Evolutionary conservation across 2,329 filamentous ascomycete species (phyloP), one percentile per base, ranked within the genome.

Genomic region (Bipolaris bicolor): DNA sequence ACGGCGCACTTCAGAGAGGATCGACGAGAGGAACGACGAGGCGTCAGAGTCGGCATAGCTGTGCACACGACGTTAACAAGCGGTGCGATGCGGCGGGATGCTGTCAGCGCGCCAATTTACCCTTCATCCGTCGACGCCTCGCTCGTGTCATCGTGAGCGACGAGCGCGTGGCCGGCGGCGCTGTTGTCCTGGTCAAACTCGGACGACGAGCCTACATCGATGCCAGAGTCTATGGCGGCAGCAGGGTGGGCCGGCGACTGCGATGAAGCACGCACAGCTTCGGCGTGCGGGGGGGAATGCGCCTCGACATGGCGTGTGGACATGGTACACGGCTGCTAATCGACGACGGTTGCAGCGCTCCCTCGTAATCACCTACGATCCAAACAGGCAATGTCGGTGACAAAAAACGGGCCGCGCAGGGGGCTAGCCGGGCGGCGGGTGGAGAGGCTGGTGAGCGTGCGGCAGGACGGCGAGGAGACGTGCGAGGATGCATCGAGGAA

Each of bases 11-110:
- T 66, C 63, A 7, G 66, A 67, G 2, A 64, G 37, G 18, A 69
- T 66, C 3, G 65, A 66, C 1, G 66, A 64, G 43, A 68, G 63
- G 34, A 67, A 67, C 1, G 64, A 69, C 1, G 66, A 66, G 3
- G 63, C 53, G 15, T 65, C 63, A 7, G 66, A 66, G 36, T 60
- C 63, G 16, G 58, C 65, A 43, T 67, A 69, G 20, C 65, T 66
- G 53, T 20, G 15, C 10, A 5, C 5, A 2, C 11, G 7, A 34
- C 16, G 50, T 66, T 20, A 60, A 52, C 37, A 47, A 34, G 13
- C 3, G 29, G 10, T 13, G 15, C 15, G 31, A n/a, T 11, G 11
- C 22, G 5, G 39, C 16, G 29, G 18, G 24, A 11, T 10, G 5
- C 9, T n/a, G 16, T n/a, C 16, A 31, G 29, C 10, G 33, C 7